Evolutionary conservation across 768 basidiomycete species (phyloP).

Genomic region (Gymnopilus junonius): DNA sequence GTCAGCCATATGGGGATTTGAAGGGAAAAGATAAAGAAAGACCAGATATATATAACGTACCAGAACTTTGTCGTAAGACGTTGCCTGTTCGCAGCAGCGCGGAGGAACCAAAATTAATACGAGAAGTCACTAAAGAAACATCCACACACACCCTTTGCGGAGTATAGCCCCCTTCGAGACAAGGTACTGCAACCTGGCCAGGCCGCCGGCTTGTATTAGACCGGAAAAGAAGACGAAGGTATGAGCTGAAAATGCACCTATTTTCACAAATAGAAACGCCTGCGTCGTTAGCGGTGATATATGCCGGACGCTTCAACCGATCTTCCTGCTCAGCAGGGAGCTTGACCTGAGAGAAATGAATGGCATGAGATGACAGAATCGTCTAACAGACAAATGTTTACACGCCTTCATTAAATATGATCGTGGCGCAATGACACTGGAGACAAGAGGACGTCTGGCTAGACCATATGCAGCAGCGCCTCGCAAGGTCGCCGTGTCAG

Average conservation of each 20-base stretch:
- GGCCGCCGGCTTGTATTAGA: slow-evolving; percentile 31
- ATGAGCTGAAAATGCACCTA: slow-evolving; percentile 44
- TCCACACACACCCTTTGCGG: slow-evolving; percentile 70
- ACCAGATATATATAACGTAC: slow-evolving; percentile 41
- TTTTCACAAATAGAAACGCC: slow-evolving; percentile 85
- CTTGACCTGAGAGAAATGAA: slow-evolving; percentile 61
- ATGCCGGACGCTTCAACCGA: slow-evolving; percentile 83
- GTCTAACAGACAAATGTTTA: background rate
- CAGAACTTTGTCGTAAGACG: slow-evolving; percentile 83
- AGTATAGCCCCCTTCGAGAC: slow-evolving; percentile 87
- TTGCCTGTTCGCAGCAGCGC: slow-evolving; percentile 54
- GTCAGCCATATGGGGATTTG: slow-evolving; percentile 12
- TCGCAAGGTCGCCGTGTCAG: slow-evolving; percentile 86
- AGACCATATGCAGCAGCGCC: slow-evolving; percentile 91
- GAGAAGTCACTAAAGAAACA: slow-evolving; percentile 5
- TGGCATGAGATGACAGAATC: slow-evolving; percentile 6
- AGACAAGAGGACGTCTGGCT: slow-evolving; percentile 74
- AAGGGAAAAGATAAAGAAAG: slow-evolving; percentile 10
- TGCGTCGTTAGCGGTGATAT: slow-evolving; percentile 78
- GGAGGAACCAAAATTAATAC: slow-evolving; percentile 16
- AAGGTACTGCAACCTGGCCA: slow-evolving; percentile 77
- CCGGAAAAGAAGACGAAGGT: slow-evolving; percentile 21
- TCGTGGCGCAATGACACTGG: slow-evolving; percentile 79
- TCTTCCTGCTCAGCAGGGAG: slow-evolving; percentile 88
- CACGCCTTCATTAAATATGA: slow-evolving; percentile 87